Conservation (phyloP, 208 protist genomes). For the Leishmania aethiopica region DNA sequence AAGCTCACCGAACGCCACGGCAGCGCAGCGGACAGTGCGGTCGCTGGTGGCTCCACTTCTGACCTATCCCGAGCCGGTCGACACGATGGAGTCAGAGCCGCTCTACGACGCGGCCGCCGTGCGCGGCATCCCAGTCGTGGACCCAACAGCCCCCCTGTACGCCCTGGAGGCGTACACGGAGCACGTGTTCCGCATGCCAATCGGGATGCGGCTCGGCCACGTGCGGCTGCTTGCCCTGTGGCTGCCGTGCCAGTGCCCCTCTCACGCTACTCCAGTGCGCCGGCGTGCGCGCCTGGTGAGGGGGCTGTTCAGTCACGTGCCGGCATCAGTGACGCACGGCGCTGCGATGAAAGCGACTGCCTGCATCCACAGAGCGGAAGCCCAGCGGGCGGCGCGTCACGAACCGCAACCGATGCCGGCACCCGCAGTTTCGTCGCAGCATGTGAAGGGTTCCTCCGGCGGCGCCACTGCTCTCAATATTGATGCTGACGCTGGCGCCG, state of each 20-base stretch:
- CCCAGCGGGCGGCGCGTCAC: background rate
- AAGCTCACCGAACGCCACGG: background rate
- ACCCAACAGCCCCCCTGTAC: constrained; percentile 26
- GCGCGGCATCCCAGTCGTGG: constrained; percentile 19
- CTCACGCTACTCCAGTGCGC: background rate
- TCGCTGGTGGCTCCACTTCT: constrained; percentile 13
- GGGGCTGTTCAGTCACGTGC: constrained; percentile 26
- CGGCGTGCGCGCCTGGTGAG: constrained; percentile 15
- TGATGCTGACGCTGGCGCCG: background rate
- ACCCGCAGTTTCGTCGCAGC: background rate
- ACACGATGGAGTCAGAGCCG: background rate
- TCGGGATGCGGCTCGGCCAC: constrained; percentile 26
- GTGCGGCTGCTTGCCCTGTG: constrained; percentile 4
- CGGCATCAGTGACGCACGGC: constrained; percentile 13
- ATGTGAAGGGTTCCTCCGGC: background rate
- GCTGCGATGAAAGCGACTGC: constrained; percentile 14
- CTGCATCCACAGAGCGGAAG: constrained; percentile 3
- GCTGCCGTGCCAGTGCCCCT: constrained; percentile 4
- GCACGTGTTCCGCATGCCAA: constrained; percentile 14
- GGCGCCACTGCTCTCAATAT: background rate
- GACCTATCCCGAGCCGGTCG: background rate
- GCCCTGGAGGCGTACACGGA: constrained; percentile 26
- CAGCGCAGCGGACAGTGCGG: background rate
- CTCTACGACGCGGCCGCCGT: background rate
- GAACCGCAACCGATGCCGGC: background rate